Evolutionary conservation across 2,329 filamentous ascomycete species (phyloP).

Genomic region (Fusarium incarnatum): DNA sequence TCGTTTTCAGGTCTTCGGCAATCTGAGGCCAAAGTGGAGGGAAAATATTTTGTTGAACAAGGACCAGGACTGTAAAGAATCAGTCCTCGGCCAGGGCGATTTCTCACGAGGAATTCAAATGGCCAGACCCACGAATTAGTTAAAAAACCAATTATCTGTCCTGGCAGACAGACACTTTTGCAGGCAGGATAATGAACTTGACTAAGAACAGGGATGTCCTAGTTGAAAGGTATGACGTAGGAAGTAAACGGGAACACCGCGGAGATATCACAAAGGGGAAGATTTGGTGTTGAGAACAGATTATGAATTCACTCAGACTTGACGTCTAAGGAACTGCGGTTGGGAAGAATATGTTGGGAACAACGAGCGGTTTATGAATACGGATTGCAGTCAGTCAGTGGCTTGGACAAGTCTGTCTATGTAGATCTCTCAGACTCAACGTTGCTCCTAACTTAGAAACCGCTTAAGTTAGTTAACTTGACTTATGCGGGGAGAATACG

Average conservation of each 20-base stretch:
- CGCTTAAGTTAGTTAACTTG: not conserved
- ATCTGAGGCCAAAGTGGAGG: constrained; percentile 2
- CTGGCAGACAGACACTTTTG: not conserved
- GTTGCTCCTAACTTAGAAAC: not conserved
- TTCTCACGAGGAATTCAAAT: constrained; percentile 3
- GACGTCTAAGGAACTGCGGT: not conserved
- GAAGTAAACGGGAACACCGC: constrained; percentile 21
- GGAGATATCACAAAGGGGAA: constrained; percentile 5
- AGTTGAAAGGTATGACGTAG: constrained; percentile 28
- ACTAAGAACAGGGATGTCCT: constrained; percentile 24
- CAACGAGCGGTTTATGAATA: constrained; percentile 12
- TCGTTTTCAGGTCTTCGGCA: constrained; percentile 10
- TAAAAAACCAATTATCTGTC: constrained; percentile 1
- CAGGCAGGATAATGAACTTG: not conserved
- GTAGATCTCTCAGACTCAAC: not conserved
- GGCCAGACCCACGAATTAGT: constrained; percentile 12
- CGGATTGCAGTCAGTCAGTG: constrained; percentile 1
- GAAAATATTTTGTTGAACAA: constrained; percentile 13
- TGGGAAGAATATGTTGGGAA: not conserved
- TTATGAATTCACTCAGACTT: not conserved
- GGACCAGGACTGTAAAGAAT: constrained; percentile 22
- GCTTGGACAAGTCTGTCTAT: not conserved
- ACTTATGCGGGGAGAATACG: constrained; percentile 7
- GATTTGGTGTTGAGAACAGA: not conserved
- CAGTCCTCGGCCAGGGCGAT: not conserved